These are phyloP conservation scores for Kernera saxatilis DNA, from an alignment of 345 rosid species.

Conservation along the genomic window DNA sequence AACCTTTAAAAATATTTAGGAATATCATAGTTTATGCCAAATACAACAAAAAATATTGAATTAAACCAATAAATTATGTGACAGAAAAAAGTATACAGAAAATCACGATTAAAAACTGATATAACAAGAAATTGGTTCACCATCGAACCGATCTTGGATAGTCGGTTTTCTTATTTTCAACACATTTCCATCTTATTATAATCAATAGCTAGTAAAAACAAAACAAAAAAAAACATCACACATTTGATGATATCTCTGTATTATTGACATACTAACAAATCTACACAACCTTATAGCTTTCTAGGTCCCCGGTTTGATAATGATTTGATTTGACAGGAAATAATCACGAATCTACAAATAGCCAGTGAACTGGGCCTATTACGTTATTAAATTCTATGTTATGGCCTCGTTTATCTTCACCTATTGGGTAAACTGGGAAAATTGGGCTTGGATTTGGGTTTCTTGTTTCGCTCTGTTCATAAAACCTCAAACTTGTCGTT, in stretches of 20 bases:
- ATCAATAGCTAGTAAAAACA: no score
- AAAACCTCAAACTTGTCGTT: neutral
- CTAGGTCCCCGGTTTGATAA: neutral
- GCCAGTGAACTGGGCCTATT: neutral
- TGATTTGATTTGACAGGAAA: neutral
- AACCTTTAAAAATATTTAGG: neutral
- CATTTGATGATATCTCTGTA: neutral
- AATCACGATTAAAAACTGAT: neutral
- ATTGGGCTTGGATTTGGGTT: conserved; percentile 4
- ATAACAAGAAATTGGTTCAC: neutral
- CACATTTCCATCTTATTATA: no score
- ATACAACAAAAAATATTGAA: no score
- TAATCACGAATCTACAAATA: neutral
- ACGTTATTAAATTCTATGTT: neutral
- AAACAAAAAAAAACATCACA: neutral
- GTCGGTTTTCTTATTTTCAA: neutral
- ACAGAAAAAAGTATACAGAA: neutral
- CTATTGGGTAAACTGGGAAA: neutral
- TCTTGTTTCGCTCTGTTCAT: neutral
- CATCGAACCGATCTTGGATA: neutral
- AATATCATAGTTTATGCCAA: neutral
- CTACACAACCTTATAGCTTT: neutral
- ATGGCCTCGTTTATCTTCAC: conserved; percentile 1
- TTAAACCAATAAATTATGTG: neutral
- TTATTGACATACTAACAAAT: neutral